Conservation (phyloP, 495 filamentous ascomycete genomes). For the Margaritispora aquatica region DNA sequence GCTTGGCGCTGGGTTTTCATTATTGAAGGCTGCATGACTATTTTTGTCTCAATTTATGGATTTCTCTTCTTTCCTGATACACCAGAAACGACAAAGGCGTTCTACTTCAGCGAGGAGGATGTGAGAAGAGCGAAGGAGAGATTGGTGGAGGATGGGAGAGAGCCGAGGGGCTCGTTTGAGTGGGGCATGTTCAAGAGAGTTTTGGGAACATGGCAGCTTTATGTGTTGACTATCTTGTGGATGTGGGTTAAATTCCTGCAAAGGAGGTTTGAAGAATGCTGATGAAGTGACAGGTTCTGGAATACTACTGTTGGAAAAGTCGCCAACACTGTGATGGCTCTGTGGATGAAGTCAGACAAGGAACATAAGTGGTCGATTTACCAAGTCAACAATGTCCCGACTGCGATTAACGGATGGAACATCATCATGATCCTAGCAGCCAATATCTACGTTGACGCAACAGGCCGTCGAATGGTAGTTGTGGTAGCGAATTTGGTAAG, state of each 20-base stretch:
- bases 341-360: conserved; percentile 30
- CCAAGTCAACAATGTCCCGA: conserved; percentile 41
- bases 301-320: conserved; percentile 36
- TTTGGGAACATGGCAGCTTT: conserved; percentile 40
- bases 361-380: conserved; percentile 29
- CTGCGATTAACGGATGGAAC: conserved; percentile 36
- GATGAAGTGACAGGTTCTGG: conserved; percentile 34
- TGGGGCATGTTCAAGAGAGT: conserved; percentile 30
- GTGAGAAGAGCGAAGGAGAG: conserved; percentile 36
- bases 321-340: conserved; percentile 36
- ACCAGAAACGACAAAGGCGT: conserved; percentile 43
- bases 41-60: conserved; percentile 52
- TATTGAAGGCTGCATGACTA: conserved; percentile 32
- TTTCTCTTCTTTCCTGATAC: conserved; percentile 54
- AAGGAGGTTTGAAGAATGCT: conserved; percentile 28
- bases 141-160: conserved; percentile 24
- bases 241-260: background rate
- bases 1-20: conserved; percentile 69
- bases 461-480: background rate
- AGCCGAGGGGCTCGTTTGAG: conserved; percentile 27
- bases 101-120: conserved; percentile 41
- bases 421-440: conserved; percentile 12
- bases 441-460: conserved; percentile 1
- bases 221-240: conserved; percentile 37
- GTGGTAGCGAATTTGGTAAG: conserved; percentile 28